Evolutionary conservation across 306 rosid species (phyloP).

Genomic region (Arachis hypogaea): DNA sequence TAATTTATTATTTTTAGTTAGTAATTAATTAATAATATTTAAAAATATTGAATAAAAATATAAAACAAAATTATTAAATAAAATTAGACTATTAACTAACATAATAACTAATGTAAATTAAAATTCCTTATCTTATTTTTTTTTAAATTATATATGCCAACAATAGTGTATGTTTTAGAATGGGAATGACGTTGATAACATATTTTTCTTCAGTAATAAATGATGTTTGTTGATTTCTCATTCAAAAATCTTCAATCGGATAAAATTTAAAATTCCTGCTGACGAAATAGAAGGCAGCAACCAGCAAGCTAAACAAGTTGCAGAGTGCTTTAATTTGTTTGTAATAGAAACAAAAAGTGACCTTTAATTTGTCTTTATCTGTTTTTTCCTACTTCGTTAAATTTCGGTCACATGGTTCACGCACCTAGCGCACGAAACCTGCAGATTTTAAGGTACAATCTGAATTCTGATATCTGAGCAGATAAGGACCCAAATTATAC

Average conservation of each 20-base stretch:
- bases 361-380: not conserved
- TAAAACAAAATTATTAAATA: no score
- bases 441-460: not conserved
- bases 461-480: not conserved
- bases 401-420: conserved; percentile 18
- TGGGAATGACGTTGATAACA: no score
- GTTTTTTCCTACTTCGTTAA: conserved; percentile 11
- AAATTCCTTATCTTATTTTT: no score
- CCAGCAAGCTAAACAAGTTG: not conserved
- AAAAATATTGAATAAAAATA: no score
- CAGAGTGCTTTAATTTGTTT: not conserved
- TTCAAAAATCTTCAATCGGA: conserved; percentile 1
- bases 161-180: no score
- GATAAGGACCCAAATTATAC: not conserved
- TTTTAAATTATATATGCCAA: no score
- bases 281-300: not conserved
- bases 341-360: not conserved
- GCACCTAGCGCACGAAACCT: not conserved
- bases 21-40: no score
- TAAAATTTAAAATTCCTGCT: not conserved
- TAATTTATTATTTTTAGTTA: no score
- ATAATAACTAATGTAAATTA: no score
- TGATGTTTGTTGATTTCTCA: not conserved
- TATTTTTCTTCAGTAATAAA: no score
- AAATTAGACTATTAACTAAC: no score